Evolutionary conservation across 169 alveolate species (phyloP).

Genomic region (Plasmodium billcollinsi): DNA sequence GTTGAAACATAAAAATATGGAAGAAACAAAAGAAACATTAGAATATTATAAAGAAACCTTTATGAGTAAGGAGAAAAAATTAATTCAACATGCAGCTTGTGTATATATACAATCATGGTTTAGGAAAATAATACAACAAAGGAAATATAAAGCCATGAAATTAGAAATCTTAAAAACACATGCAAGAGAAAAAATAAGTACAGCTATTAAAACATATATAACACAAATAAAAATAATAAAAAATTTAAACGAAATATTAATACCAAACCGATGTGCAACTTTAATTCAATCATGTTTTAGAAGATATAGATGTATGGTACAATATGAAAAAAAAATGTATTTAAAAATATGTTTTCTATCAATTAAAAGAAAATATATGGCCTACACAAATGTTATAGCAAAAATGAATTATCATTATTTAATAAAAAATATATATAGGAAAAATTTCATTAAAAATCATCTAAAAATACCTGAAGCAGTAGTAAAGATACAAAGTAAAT

Average conservation of each 20-base stretch:
- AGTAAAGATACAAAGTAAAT: constrained; percentile 62
- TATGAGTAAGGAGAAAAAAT: constrained; percentile 56
- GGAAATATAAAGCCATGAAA: constrained; percentile 59
- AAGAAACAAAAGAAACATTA: constrained; percentile 56
- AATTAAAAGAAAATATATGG: constrained; percentile 61
- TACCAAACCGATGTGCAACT: constrained; percentile 66
- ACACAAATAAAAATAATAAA: constrained; percentile 44
- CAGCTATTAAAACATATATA: constrained; percentile 41
- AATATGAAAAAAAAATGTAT: constrained; percentile 52
- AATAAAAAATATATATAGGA: constrained; percentile 59
- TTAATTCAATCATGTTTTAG: constrained; percentile 63
- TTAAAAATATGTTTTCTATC: constrained; percentile 74
- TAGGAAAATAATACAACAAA: constrained; percentile 72
- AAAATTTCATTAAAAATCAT: constrained; percentile 44
- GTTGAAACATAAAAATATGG: constrained; percentile 34
- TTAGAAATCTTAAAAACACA: constrained; percentile 31
- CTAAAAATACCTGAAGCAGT: constrained; percentile 67
- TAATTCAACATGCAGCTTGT: constrained; percentile 74
- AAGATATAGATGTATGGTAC: constrained; percentile 43
- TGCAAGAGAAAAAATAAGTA: constrained; percentile 47
- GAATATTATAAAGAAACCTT: constrained; percentile 49
- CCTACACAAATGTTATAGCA: constrained; percentile 31
- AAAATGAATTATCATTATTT: constrained; percentile 72
- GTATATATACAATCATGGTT: constrained; percentile 73
- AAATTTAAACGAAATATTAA: constrained; percentile 39